A percentile compares a stretch with the other conserved stretches of the same genome.
phyloP scores from a whole-genome alignment of 352 stramenopile species.

The Pythium pyrilobum region DNA sequence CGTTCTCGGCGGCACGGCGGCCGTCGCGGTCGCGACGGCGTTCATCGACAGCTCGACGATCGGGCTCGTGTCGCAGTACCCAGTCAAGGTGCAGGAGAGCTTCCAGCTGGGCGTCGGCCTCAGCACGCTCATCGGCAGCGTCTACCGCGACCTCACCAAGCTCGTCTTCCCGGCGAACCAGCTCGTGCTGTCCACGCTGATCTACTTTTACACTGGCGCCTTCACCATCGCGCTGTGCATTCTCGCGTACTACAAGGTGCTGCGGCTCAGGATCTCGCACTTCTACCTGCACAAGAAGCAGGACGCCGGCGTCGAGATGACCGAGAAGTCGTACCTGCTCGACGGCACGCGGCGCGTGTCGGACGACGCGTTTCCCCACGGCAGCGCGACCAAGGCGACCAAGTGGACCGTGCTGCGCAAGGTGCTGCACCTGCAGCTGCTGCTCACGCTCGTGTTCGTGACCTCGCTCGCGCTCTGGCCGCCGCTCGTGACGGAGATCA shows the following conservation, averaged over 20 bases:
- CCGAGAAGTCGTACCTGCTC: slow-evolving; percentile 45
- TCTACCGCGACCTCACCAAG: slow-evolving; percentile 83
- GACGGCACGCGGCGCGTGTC: slow-evolving; percentile 17
- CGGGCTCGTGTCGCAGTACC: slow-evolving; percentile 76
- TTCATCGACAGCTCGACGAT: slow-evolving; percentile 84
- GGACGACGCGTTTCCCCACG: slow-evolving; percentile 13
- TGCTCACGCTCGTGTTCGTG: slow-evolving; percentile 71
- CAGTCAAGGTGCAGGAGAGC: slow-evolving; percentile 67
- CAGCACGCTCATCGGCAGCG: slow-evolving; percentile 73
- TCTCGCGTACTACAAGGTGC: slow-evolving; percentile 61
- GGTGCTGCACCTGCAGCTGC: slow-evolving; percentile 51
- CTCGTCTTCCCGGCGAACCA: slow-evolving; percentile 57
- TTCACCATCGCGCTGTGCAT: slow-evolving; percentile 79
- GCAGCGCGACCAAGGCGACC: slow-evolving; percentile 23
- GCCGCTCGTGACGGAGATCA: slow-evolving; percentile 77
- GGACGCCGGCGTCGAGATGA: slow-evolving; percentile 46
- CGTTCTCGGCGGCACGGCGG: slow-evolving; percentile 58
- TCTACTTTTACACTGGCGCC: slow-evolving; percentile 82
- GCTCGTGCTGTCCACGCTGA: slow-evolving; percentile 60
- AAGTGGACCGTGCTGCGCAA: slow-evolving; percentile 71
- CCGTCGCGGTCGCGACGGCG: slow-evolving; percentile 65
- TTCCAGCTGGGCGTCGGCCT: slow-evolving; percentile 81
- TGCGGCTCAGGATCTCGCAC: slow-evolving; percentile 47
- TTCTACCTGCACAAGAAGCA: slow-evolving; percentile 35
- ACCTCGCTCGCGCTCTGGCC: slow-evolving; percentile 72